These are phyloP conservation scores for Globisporangium nagaii DNA, from an alignment of 352 stramenopile genomes.

Conservation along the genomic window DNA sequence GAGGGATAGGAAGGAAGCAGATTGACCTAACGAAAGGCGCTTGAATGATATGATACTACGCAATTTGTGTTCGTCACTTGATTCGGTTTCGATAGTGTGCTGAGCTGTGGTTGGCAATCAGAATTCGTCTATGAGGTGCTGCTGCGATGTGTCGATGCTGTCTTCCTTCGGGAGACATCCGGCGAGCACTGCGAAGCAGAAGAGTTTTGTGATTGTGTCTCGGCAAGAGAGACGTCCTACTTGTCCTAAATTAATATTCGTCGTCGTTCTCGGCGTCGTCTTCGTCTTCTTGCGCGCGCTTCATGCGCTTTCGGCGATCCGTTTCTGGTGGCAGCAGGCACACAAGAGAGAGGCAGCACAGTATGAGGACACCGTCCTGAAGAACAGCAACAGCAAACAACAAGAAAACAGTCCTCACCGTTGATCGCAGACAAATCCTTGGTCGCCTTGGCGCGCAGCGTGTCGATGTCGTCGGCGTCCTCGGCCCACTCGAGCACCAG, in stretches of 20 bases:
- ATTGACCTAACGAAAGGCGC: not conserved
- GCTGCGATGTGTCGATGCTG: too few relatives aligned
- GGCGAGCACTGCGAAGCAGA: too few relatives aligned
- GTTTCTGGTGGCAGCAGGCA: constrained; percentile 23
- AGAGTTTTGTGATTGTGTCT: too few relatives aligned
- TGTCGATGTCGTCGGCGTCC: constrained; percentile 84
- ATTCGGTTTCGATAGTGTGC: too few relatives aligned
- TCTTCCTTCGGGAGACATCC: too few relatives aligned
- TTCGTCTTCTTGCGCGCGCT: constrained; percentile 36
- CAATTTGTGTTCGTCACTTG: too few relatives aligned
- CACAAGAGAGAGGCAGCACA: not conserved
- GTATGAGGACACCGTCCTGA: constrained; percentile 5
- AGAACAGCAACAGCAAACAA: not conserved
- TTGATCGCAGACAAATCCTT: constrained; percentile 66
- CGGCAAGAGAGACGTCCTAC: not conserved
- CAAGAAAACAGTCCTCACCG: constrained; percentile 14
- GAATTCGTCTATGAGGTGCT: not conserved
- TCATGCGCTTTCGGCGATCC: constrained; percentile 61
- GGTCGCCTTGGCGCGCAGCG: constrained; percentile 75
- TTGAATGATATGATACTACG: not conserved
- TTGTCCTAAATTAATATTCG: constrained; percentile 25
- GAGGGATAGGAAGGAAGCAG: not conserved
- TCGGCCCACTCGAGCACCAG: constrained; percentile 98
- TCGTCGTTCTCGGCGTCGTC: constrained; percentile 30
- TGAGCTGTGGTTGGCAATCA: not conserved